Conservation (phyloP, 176 grass and related monocot genomes). For the Oryza glaberrima region DNA sequence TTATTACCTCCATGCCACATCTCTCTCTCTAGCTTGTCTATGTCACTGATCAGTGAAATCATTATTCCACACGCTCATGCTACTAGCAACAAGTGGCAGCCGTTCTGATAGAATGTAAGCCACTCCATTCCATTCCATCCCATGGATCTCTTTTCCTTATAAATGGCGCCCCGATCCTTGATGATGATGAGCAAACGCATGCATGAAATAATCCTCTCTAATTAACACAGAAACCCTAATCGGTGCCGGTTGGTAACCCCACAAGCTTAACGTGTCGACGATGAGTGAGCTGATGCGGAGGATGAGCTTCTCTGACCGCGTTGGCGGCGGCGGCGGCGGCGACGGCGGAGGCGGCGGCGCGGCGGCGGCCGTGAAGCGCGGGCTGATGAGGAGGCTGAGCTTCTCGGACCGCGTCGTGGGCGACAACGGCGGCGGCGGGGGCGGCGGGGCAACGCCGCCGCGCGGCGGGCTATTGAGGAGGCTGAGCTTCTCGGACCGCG, state of each 20-base stretch:
- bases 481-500: slow-evolving; percentile 51
- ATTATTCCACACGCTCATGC: neutral
- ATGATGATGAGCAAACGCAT: neutral
- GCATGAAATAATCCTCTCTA: no score
- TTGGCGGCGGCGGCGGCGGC: no score
- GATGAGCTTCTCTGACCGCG: neutral
- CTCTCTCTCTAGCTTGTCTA: neutral
- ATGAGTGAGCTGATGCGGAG: slow-evolving; percentile 53
- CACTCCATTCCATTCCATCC: neutral
- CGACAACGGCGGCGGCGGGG: no score
- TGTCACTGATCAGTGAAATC: no score
- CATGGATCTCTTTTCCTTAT: neutral
- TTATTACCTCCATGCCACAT: neutral
- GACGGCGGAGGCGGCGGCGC: no score
- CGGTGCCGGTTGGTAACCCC: no score
- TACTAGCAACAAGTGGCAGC: neutral
- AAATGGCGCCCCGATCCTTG: neutral
- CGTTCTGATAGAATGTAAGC: no score
- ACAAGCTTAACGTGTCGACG: neutral
- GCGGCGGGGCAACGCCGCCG: no score
- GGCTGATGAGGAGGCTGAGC: no score
- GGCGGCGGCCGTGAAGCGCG: no score
- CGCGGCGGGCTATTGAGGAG: neutral
- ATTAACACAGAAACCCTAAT: no score
- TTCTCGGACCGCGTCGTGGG: neutral